These are phyloP conservation scores for Astragalus membranaceus DNA, from an alignment of 306 rosid genomes.

Conservation along the genomic window DNA sequence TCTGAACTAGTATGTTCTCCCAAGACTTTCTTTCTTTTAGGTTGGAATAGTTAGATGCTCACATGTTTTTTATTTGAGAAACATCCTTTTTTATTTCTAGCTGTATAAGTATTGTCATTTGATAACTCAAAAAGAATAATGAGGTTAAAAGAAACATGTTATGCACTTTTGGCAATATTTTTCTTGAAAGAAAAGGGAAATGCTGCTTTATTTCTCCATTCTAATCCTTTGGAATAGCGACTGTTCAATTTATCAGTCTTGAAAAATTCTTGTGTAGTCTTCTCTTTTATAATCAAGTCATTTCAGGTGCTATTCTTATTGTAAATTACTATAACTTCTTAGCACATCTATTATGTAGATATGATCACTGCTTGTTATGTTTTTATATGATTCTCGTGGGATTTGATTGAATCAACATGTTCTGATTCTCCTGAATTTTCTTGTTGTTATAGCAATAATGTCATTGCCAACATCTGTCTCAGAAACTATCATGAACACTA, in stretches of 20 bases:
- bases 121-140: neutral
- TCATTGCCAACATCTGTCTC: too few relatives aligned
- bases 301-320: neutral
- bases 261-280: neutral
- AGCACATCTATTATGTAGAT: neutral
- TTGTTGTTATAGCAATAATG: too few relatives aligned
- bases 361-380: neutral
- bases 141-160: conserved; percentile 6
- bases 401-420: neutral
- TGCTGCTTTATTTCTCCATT: neutral
- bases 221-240: neutral
- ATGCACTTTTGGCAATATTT: neutral
- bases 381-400: neutral
- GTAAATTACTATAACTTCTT: neutral
- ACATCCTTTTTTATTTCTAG: conserved; percentile 15
- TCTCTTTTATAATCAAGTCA: neutral
- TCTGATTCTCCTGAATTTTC: too few relatives aligned
- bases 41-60: conserved; percentile 38
- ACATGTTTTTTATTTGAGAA: conserved; percentile 28
- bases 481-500: neutral
- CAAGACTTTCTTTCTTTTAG: conserved; percentile 27
- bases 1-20: conserved; percentile 35
- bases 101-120: conserved; percentile 11
- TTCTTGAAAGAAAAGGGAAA: neutral
- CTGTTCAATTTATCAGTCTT: neutral